These are phyloP conservation scores for Myxozyma monticola DNA, from an alignment of 805 yeast species.

Conservation along the genomic window DNA sequence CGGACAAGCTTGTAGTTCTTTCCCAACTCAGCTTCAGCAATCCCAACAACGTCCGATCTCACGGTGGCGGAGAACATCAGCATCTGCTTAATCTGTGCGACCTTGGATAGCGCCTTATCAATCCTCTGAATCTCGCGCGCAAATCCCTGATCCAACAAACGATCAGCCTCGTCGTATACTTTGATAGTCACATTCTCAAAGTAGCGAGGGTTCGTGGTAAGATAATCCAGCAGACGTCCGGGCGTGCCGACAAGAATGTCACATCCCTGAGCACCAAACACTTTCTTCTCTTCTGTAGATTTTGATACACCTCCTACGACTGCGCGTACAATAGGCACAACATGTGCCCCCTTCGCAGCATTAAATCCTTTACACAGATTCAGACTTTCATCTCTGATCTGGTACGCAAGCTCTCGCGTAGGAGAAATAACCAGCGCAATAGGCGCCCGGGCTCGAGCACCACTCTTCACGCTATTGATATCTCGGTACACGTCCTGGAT, in stretches of 20 bases:
- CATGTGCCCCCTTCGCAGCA: not conserved
- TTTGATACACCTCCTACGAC: conserved; percentile 21
- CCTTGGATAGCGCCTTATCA: conserved; percentile 48
- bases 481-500: conserved; percentile 66
- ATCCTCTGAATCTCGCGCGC: conserved; percentile 62
- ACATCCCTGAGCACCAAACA: conserved; percentile 69
- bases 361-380: not conserved
- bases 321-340: not conserved
- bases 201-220: not conserved
- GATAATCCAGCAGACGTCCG: conserved; percentile 89
- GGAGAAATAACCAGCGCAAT: conserved; percentile 85
- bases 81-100: conserved; percentile 50
- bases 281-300: not conserved
- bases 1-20: conserved; percentile 58
- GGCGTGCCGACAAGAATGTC: conserved; percentile 95
- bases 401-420: conserved; percentile 91
- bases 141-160: conserved; percentile 80
- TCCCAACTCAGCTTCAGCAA: conserved; percentile 59
- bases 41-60: conserved; percentile 60
- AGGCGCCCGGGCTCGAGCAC: conserved; percentile 42
- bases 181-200: conserved; percentile 60
- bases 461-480: conserved; percentile 55
- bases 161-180: conserved; percentile 90
- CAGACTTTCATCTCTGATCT: conserved; percentile 49
- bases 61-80: conserved; percentile 87